Evolutionary conservation across 768 basidiomycete species (phyloP).

Genomic region (Trametes cingulata): DNA sequence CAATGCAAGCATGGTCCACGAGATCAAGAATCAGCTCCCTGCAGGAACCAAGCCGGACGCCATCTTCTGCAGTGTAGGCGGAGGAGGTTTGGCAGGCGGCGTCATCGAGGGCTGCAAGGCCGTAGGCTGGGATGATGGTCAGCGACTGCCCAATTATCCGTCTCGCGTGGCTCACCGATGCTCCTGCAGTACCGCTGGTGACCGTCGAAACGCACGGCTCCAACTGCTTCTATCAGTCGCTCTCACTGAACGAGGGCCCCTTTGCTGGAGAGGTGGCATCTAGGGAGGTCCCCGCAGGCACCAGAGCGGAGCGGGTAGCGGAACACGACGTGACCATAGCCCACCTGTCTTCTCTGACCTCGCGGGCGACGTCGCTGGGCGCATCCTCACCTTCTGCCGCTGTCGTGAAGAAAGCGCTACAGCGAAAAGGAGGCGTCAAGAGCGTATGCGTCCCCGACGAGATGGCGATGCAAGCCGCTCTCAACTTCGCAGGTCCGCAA

Average conservation of each 20-base stretch:
- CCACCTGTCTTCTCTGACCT: constrained; percentile 56
- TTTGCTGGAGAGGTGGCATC: constrained; percentile 39
- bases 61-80: constrained; percentile 78
- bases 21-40: constrained; percentile 57
- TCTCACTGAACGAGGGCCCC: constrained; percentile 50
- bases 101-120: constrained; percentile 62
- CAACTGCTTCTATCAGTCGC: constrained; percentile 72
- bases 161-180: not conserved
- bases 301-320: constrained; percentile 42
- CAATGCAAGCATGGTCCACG: constrained; percentile 68
- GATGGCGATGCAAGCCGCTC: constrained; percentile 62
- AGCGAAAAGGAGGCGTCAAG: constrained; percentile 54
- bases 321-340: constrained; percentile 54
- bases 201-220: constrained; percentile 72
- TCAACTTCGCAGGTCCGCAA: constrained; percentile 57
- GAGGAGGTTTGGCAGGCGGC: constrained; percentile 71
- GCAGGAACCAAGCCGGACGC: constrained; percentile 54
- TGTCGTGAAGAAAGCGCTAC: constrained; percentile 65
- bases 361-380: constrained; percentile 70
- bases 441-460: constrained; percentile 69
- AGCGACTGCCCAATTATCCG: not conserved
- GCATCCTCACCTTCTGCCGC: constrained; percentile 64
- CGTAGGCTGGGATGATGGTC: constrained; percentile 72
- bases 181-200: constrained; percentile 56
- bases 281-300: constrained; percentile 38